A percentile compares a stretch with the other conserved stretches of the same genome.
phyloP scores from a whole-genome alignment of 441 rosid species.

The Pelargonium cotyledonis region DNA sequence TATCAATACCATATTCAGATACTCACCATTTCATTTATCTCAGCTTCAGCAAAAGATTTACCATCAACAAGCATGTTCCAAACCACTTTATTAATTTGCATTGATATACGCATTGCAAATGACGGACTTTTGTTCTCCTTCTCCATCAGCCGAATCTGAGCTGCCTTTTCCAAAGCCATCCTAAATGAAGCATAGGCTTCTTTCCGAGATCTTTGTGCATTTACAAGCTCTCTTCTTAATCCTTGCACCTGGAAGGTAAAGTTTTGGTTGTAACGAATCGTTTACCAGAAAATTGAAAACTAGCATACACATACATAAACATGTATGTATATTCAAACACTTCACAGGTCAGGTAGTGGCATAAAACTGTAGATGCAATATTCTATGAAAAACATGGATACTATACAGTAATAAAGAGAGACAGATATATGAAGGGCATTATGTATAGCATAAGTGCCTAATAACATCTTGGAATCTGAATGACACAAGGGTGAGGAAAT shows the following conservation, averaged over 20 bases:
- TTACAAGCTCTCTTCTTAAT: slow-evolving; percentile 54
- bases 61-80: slow-evolving; percentile 99
- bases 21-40: slow-evolving; percentile 96
- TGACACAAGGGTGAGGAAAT: not conserved
- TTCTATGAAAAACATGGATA: slow-evolving; percentile 2
- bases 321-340: slow-evolving; percentile 1
- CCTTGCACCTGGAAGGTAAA: slow-evolving; percentile 55
- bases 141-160: slow-evolving; percentile 74
- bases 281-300: not conserved
- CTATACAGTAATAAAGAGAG: not conserved
- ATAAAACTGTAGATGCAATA: not conserved
- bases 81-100: slow-evolving; percentile 78
- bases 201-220: slow-evolving; percentile 66
- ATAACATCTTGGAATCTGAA: not conserved
- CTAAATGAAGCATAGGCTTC: slow-evolving; percentile 65
- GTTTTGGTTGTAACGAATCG: slow-evolving; percentile 2
- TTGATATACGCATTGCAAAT: slow-evolving; percentile 90
- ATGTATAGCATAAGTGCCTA: slow-evolving; percentile 2
- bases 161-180: slow-evolving; percentile 73
- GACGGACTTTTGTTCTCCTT: slow-evolving; percentile 98
- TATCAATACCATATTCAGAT: slow-evolving; percentile 14
- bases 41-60: slow-evolving; percentile 95
- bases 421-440: not conserved
- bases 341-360: not conserved
- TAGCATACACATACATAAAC: not conserved